Base-by-base conservation (phyloP, 371 early-diverging fungal genomes). In the Phascolomyces articulosus region DNA sequence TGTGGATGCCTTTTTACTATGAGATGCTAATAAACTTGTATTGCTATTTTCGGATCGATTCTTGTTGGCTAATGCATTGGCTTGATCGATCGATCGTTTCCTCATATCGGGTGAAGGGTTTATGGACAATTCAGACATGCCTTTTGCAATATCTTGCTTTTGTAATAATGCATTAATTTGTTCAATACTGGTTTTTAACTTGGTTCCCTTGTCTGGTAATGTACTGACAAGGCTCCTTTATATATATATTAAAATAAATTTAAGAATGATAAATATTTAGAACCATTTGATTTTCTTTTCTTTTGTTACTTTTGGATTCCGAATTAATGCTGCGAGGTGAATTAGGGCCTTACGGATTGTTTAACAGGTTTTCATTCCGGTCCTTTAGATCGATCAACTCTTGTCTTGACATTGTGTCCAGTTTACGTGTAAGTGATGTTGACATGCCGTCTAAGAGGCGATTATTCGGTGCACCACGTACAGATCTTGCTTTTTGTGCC, bases 171-270 rank as follows among this genome's bases (percentile, higher is more conserved):
- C 29, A 20, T 66, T 18, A 18, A 75, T 66, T 55, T 75, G 70
- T 54, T 53, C 64, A 13, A 72, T 20, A 49, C 66, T 76, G 8
- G 61, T 62, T 34, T 67, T 71, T 20, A 79, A 40, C 47, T 79
- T 79, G 6, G 61, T 65, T 9, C 79, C 79, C 40, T 76, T 74
- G 49, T 79, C 79, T 11, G 79, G 79, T 48, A 79, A 58, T 21
- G 71, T 68, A 11, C 53, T 66, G 29, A 70, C 41, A 6, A 63
- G 29, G 13, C 27, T 34, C 31, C 66, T 62, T 54, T 29, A 38
- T n/a, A 21, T n/a, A 27, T 53, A 34, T 34, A 34, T 34, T 34
- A 34, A n/a, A n/a, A n/a, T n/a, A n/a, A n/a, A n/a, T n/a, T n/a
- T n/a, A n/a, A n/a, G n/a, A n/a, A n/a, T n/a, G n/a, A n/a, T n/a